Conservation (phyloP, 768 basidiomycete species). For the Hypholoma fasciculare region DNA sequence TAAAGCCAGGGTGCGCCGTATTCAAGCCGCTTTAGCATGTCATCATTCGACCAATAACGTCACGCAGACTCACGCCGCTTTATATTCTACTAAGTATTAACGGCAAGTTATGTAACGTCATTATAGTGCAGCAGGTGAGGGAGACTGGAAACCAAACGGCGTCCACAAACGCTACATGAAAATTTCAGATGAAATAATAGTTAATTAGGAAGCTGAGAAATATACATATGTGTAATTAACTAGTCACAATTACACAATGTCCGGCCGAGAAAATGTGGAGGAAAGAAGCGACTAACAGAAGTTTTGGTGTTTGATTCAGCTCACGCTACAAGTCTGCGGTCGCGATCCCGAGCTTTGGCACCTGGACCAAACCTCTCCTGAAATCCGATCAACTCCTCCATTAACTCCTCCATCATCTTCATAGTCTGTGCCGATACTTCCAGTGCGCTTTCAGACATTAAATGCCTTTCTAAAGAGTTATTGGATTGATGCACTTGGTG, state of each 20-base stretch:
- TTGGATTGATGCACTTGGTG: neutral
- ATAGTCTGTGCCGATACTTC: conserved; percentile 47
- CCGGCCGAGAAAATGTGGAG: neutral
- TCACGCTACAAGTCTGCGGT: conserved; percentile 38
- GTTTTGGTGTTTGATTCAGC: neutral
- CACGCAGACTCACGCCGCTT: no score
- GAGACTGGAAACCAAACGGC: no score
- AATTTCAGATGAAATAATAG: no score
- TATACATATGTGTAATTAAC: neutral
- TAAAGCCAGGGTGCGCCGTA: no score
- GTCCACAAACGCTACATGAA: no score
- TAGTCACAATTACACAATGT: neutral
- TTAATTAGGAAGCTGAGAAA: no score
- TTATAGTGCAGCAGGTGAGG: no score
- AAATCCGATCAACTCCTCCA: conserved; percentile 86
- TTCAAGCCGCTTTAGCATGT: no score
- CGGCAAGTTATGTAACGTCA: no score
- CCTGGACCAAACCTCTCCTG: conserved; percentile 81
- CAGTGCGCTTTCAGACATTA: conserved; percentile 23
- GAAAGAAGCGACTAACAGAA: neutral
- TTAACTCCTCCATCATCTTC: conserved; percentile 88
- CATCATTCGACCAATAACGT: no score
- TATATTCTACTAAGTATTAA: no score
- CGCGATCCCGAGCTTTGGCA: conserved; percentile 51
- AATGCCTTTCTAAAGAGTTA: conserved; percentile 12